A percentile compares a stretch with the other conserved stretches of the same genome.
Conservation (phyloP, 208 protist genomes). For the Novymonas esmeraldas region DNA sequence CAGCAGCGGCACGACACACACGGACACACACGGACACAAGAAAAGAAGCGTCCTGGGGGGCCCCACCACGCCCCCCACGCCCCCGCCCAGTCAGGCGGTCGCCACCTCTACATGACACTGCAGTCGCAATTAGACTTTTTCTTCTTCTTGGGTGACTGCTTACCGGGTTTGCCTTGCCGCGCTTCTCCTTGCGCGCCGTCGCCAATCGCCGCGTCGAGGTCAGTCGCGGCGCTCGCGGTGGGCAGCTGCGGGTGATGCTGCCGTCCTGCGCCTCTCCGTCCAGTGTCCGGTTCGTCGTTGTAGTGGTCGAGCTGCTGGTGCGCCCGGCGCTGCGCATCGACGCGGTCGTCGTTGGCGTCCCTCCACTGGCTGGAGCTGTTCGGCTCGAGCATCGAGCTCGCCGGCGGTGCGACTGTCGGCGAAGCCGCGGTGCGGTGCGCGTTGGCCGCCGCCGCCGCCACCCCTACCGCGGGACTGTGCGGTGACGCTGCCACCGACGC, state of each 20-base stretch:
- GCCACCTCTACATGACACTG: slow-evolving; percentile 57
- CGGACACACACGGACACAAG: background rate
- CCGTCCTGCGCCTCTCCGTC: background rate
- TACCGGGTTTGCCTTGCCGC: slow-evolving; percentile 3
- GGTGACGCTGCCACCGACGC: background rate
- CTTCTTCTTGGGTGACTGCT: slow-evolving; percentile 29
- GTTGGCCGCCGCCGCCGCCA: background rate
- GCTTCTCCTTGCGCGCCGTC: background rate
- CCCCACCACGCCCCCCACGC: too few species aligned
- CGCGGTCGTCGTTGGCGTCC: background rate
- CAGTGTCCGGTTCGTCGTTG: background rate
- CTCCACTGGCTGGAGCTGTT: slow-evolving; percentile 9
- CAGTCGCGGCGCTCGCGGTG: background rate
- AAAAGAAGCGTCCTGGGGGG: background rate
- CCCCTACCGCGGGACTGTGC: too few species aligned
- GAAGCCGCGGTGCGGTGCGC: background rate
- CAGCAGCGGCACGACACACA: background rate
- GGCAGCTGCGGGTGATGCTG: background rate
- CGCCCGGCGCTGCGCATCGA: background rate
- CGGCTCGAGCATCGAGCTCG: slow-evolving; percentile 9
- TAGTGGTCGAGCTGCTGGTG: slow-evolving; percentile 1
- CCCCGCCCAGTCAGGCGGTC: too few species aligned
- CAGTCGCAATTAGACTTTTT: slow-evolving; percentile 55
- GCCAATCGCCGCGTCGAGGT: slow-evolving; percentile 11
- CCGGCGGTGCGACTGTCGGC: background rate